These are phyloP conservation scores for Lyophyllum semitale DNA, from an alignment of 768 basidiomycete genomes.

Conservation along the genomic window DNA sequence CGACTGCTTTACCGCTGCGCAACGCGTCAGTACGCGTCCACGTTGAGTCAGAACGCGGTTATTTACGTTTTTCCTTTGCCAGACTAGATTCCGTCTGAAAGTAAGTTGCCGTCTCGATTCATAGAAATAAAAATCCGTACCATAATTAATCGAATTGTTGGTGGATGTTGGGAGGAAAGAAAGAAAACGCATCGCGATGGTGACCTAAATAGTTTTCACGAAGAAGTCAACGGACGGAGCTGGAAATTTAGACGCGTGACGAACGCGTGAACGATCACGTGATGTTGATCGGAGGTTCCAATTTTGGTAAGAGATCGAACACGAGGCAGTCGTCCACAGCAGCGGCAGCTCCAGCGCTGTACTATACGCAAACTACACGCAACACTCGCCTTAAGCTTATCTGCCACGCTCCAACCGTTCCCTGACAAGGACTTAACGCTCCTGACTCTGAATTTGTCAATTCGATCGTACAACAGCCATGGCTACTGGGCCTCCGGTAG, in stretches of 20 bases:
- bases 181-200: constrained; percentile 5
- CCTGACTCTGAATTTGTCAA: background rate
- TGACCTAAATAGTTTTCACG: constrained; percentile 9
- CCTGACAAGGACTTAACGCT: background rate
- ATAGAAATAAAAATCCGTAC: constrained; percentile 20
- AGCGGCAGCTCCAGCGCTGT: constrained; percentile 4
- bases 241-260: constrained; percentile 16
- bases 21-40: constrained; percentile 11
- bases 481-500: constrained; percentile 42
- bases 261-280: constrained; percentile 22
- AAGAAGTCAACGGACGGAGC: constrained; percentile 14
- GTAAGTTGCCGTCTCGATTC: too few relatives aligned
- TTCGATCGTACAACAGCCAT: constrained; percentile 12
- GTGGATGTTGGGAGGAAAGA: background rate
- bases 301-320: constrained; percentile 6
- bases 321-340: constrained; percentile 21
- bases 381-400: background rate
- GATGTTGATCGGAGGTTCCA: constrained; percentile 7
- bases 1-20: constrained; percentile 21
- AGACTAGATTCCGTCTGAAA: constrained; percentile 40
- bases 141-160: constrained; percentile 7
- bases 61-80: constrained; percentile 58
- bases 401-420: background rate
- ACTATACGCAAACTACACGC: background rate
- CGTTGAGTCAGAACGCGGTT: background rate